phyloP scores from a whole-genome alignment of 73 alveolate species.

The Durusdinium trenchii region DNA sequence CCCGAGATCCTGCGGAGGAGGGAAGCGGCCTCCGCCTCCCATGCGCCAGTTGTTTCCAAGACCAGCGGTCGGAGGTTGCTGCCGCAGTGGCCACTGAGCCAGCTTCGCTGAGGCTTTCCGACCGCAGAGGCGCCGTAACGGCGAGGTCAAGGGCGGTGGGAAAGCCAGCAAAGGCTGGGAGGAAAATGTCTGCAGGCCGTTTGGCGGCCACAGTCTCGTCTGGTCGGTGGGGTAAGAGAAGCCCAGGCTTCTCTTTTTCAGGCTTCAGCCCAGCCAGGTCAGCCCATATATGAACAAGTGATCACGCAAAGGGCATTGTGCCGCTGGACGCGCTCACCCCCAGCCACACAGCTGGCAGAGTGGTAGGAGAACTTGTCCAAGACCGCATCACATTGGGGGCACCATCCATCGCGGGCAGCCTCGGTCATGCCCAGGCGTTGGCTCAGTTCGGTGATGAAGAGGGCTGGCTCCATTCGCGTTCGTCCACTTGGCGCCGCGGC shows the following conservation, averaged over 20 bases:
- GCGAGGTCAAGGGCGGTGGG: slow-evolving; percentile 35
- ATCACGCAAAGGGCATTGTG: neutral
- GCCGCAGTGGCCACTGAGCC: neutral
- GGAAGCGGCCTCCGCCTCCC: slow-evolving; percentile 19
- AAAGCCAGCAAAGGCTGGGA: neutral
- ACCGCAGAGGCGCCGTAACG: slow-evolving; percentile 17
- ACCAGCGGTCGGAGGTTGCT: slow-evolving; percentile 11
- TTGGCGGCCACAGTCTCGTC: neutral
- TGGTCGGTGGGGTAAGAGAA: neutral
- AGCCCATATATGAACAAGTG: neutral
- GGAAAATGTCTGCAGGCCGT: slow-evolving; percentile 23
- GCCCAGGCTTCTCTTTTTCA: neutral
- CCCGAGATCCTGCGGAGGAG: neutral
- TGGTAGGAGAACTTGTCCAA: slow-evolving; percentile 1
- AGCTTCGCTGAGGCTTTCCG: slow-evolving; percentile 9
- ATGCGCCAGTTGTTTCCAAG: neutral
- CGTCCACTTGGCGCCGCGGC: slow-evolving; percentile 24
- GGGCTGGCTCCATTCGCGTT: slow-evolving; percentile 21
- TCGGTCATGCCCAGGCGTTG: neutral
- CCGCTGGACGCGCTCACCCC: slow-evolving; percentile 42
- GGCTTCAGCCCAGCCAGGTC: slow-evolving; percentile 34
- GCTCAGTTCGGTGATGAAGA: neutral
- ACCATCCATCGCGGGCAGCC: neutral
- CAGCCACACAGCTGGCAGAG: neutral
- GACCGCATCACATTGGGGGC: slow-evolving; percentile 41